Percentiles rank a stretch among this genome's conserved stretches.
These are phyloP conservation scores for Cornus florida DNA, from an alignment of 148 eudicot species.

Conservation along the genomic window DNA sequence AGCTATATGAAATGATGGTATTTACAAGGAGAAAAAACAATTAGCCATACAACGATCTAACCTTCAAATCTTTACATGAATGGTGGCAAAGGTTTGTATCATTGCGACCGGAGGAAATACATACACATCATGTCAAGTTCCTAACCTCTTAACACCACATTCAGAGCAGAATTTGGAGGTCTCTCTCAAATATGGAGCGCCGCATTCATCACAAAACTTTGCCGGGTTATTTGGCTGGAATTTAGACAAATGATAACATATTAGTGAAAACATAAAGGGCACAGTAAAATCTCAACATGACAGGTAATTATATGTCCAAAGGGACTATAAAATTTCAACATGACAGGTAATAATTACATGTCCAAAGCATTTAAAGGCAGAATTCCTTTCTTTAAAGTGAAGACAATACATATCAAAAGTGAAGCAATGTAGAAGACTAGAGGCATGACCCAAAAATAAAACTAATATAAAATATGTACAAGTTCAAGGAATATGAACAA, in stretches of 20 bases:
- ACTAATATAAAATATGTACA: background rate
- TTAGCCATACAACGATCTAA: background rate
- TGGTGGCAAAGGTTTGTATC: background rate
- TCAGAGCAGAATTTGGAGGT: slow-evolving; percentile 92
- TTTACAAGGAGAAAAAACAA: background rate
- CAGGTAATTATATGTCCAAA: too few relatives aligned
- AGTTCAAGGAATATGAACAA: background rate
- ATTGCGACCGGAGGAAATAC: background rate
- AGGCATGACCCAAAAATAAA: background rate
- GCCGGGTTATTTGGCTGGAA: slow-evolving; percentile 77
- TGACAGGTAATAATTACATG: too few relatives aligned
- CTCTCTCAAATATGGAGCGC: slow-evolving; percentile 78
- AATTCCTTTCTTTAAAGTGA: too few relatives aligned
- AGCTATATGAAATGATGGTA: background rate
- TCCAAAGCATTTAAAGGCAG: too few relatives aligned
- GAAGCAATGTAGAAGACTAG: background rate
- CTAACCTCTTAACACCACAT: slow-evolving; percentile 87
- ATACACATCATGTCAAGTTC: slow-evolving; percentile 39
- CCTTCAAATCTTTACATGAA: background rate
- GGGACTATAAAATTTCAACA: too few relatives aligned
- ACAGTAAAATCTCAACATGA: too few relatives aligned
- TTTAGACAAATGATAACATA: slow-evolving; percentile 3
- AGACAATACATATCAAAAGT: too few relatives aligned
- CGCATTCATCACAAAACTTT: slow-evolving; percentile 97
- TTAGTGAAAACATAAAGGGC: background rate